phyloP scores from a whole-genome alignment of 1,139 yeast genomes.

The Taiozyma sp. region DNA sequence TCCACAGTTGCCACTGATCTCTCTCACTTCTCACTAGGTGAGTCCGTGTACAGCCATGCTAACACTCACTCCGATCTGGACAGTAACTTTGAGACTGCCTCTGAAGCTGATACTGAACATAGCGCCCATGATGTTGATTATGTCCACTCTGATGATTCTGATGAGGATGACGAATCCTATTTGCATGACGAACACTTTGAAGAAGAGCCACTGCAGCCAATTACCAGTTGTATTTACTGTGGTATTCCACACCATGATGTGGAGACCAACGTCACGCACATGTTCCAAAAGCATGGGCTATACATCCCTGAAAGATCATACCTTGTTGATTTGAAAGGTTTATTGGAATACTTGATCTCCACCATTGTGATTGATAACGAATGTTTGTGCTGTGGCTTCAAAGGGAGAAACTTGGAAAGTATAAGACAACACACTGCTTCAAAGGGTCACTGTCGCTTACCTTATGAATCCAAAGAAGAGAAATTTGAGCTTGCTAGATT shows the following conservation, averaged over 20 bases:
- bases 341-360: conserved; percentile 70
- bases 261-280: conserved; percentile 68
- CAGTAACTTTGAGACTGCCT: conserved; percentile 39
- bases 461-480: conserved; percentile 82
- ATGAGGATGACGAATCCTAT: conserved; percentile 26
- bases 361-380: conserved; percentile 81
- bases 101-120: conserved; percentile 41
- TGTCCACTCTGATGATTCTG: conserved; percentile 16
- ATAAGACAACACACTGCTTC: conserved; percentile 86
- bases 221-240: conserved; percentile 40
- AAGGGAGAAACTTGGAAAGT: conserved; percentile 78
- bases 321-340: conserved; percentile 63
- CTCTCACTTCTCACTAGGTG: conserved; percentile 65
- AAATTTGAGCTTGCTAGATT: conserved; percentile 74
- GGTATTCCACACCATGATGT: conserved; percentile 34
- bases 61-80: conserved; percentile 33
- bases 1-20: conserved; percentile 49
- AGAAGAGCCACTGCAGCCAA: conserved; percentile 24
- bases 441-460: conserved; percentile 84
- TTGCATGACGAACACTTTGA: conserved; percentile 28
- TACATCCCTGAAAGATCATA: conserved; percentile 80
- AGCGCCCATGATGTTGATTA: conserved; percentile 28
- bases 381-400: conserved; percentile 78
- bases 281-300: conserved; percentile 75
- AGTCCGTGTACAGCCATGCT: conserved; percentile 36